Percentiles rank a stretch among this genome's conserved stretches.
Conservation (phyloP, 441 rosid species). For the Bocquillonia castaneifolia region DNA sequence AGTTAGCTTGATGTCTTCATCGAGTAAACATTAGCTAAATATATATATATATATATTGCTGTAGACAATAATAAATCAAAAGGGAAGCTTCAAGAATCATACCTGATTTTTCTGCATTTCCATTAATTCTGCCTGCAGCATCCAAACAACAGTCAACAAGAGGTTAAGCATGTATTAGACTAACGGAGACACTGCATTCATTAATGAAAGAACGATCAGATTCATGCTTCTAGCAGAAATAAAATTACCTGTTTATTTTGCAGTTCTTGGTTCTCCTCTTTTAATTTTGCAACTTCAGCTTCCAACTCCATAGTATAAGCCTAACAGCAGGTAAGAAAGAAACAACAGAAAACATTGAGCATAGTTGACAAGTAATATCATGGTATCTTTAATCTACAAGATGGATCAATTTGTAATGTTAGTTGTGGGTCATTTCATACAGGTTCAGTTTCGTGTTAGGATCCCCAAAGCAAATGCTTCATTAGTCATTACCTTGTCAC, state of each 20-base stretch:
- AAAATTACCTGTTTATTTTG: conserved; percentile 61
- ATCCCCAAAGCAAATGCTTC: conserved; percentile 25
- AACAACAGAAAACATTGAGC: neutral
- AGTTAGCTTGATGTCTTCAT: neutral
- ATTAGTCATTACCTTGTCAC: conserved; percentile 38
- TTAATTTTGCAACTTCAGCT: conserved; percentile 75
- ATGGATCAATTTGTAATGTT: neutral
- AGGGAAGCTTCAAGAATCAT: conserved; percentile 4
- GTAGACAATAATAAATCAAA: neutral
- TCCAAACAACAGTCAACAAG: conserved; percentile 16
- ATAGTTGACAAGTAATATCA: conserved; percentile 9
- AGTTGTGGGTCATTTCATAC: conserved; percentile 4
- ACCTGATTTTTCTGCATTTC: conserved; percentile 92
- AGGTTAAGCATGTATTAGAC: no score
- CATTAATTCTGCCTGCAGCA: conserved; percentile 58
- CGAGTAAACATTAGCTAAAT: neutral
- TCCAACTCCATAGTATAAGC: conserved; percentile 87
- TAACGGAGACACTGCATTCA: no score
- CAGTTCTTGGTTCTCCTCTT: conserved; percentile 63
- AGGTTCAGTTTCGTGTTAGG: conserved; percentile 20
- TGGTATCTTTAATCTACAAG: conserved; percentile 7
- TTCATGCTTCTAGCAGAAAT: conserved; percentile 3
- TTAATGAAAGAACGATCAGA: neutral
- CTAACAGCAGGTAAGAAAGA: conserved; percentile 37
- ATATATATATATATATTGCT: no score